Evolutionary conservation across 2,329 filamentous ascomycete species (phyloP), one percentile per base, ranked within the genome.

Genomic region (Aspergillus sergii): DNA sequence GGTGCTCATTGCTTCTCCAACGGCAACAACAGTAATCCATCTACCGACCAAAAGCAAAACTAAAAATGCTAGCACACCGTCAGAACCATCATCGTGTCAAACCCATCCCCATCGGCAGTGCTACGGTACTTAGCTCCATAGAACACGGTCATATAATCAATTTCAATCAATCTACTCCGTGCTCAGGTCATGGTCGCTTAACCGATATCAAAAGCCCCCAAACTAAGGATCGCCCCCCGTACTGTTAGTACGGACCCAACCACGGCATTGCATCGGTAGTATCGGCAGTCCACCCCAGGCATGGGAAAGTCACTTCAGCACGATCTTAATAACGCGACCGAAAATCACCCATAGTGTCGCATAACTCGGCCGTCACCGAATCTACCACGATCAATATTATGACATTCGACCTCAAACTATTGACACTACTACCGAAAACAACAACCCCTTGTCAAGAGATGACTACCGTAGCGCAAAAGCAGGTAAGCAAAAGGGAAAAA

Each of bases 201-300:
- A 48, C 21, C 45, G 23, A 48, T 48, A 48, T 48, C 45, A 48
- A 8, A 41, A 23, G 11, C 4, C 4, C 21, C 12, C 21, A 16
- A 48, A 4, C 45, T 26, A 48, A 48, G 21, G 45, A 48, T 48
- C 45, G 21, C 45, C 43, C 45, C 45, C 34, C 12, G 34, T 36
- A 36, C 34, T 36, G 12, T 16, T 36, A 36, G 34, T 6, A 14
- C 34, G 34, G 11, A 14, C 19, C 19, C 30, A 55, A 36, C 51
- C 51, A 55, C 51, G 51, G 51, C 30, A 55, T 55, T 55, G 14
- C n/a, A 21, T 55, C 51, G 32, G 26, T 55, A 55, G 51, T 55
- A 55, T 55, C 51, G 50, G 50, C 51, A n/a, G 4, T 39, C 21
- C 30, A 21, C n/a, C 51, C 32, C 32, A n/a, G 11, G 19, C 28